Percentiles rank a stretch among this genome's conserved stretches.
These are phyloP conservation scores for Monilinia vaccinii-corymbosi DNA, from an alignment of 2,329 filamentous ascomycete genomes.

Conservation along the genomic window DNA sequence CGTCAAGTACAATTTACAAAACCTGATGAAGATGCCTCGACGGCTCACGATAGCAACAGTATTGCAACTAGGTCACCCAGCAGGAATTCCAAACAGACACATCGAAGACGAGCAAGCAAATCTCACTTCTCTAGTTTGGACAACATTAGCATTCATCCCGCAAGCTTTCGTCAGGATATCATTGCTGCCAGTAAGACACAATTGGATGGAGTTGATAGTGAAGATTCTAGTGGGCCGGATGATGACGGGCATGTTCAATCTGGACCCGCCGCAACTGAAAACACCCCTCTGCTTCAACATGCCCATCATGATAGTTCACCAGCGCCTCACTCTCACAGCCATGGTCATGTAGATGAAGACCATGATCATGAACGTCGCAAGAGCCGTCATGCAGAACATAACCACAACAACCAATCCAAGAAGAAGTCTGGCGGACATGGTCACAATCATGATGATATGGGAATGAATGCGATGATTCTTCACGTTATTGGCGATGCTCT, in stretches of 20 bases:
- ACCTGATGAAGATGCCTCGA: conserved; percentile 24
- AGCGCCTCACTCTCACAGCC: background rate
- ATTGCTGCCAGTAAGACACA: conserved; percentile 69
- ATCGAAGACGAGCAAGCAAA: conserved; percentile 26
- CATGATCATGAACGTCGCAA: conserved; percentile 13
- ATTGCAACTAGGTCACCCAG: conserved; percentile 16
- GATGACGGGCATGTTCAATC: conserved; percentile 18
- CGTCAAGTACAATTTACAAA: conserved; percentile 21
- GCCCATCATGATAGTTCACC: background rate
- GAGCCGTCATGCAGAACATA: conserved; percentile 54
- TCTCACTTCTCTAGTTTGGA: conserved; percentile 56
- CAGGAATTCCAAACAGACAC: conserved; percentile 16
- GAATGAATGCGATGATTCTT: conserved; percentile 80
- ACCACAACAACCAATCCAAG: conserved; percentile 64
- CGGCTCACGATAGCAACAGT: conserved; percentile 14
- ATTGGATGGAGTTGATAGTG: conserved; percentile 47
- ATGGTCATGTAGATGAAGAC: conserved; percentile 13
- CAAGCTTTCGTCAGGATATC: conserved; percentile 85
- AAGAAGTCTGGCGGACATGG: conserved; percentile 54
- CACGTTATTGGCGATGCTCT: conserved; percentile 76
- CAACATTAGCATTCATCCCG: conserved; percentile 75
- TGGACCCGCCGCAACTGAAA: conserved; percentile 32
- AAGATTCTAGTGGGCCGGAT: conserved; percentile 39
- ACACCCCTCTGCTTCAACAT: conserved; percentile 20
- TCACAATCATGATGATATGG: conserved; percentile 80